Conservation (phyloP, 257 asterid species). For the Salvia splendens region DNA sequence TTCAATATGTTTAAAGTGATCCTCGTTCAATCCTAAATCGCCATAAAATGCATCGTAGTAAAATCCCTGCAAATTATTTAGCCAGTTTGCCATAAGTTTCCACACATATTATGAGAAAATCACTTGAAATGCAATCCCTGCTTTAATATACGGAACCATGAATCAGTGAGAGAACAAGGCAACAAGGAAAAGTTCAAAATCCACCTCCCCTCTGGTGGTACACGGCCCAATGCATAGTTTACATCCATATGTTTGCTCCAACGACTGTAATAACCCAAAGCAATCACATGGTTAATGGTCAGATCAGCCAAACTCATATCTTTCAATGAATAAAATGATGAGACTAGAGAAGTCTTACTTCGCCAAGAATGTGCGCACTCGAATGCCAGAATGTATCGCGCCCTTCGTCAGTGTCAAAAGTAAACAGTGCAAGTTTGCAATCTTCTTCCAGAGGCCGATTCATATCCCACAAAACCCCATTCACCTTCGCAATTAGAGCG, state of each 20-base stretch:
- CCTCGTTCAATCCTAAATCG: slow-evolving; percentile 86
- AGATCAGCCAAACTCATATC: not conserved
- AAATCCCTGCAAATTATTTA: slow-evolving; percentile 68
- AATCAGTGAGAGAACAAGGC: slow-evolving; percentile 6
- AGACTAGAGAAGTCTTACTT: slow-evolving; percentile 45
- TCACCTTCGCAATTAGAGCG: slow-evolving; percentile 80
- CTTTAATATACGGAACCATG: no score
- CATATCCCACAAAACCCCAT: slow-evolving; percentile 90
- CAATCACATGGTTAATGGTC: slow-evolving; percentile 13
- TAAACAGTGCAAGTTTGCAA: slow-evolving; percentile 76
- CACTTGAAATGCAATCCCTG: no score
- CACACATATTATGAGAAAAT: no score
- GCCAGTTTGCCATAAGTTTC: slow-evolving; percentile 29
- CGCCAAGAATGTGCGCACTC: slow-evolving; percentile 97
- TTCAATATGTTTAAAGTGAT: slow-evolving; percentile 78
- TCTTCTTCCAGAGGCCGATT: slow-evolving; percentile 85
- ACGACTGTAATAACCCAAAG: slow-evolving; percentile 44
- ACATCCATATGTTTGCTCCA: slow-evolving; percentile 95
- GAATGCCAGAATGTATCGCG: slow-evolving; percentile 99
- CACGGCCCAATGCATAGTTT: slow-evolving; percentile 91
- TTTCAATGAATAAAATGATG: not conserved
- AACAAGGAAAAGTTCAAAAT: slow-evolving; percentile 7
- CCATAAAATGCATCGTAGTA: slow-evolving; percentile 96
- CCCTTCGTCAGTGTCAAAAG: slow-evolving; percentile 84
- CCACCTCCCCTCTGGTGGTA: slow-evolving; percentile 93